phyloP scores from a whole-genome alignment of 2,329 filamentous ascomycete genomes.

The Colletotrichum siamense region DNA sequence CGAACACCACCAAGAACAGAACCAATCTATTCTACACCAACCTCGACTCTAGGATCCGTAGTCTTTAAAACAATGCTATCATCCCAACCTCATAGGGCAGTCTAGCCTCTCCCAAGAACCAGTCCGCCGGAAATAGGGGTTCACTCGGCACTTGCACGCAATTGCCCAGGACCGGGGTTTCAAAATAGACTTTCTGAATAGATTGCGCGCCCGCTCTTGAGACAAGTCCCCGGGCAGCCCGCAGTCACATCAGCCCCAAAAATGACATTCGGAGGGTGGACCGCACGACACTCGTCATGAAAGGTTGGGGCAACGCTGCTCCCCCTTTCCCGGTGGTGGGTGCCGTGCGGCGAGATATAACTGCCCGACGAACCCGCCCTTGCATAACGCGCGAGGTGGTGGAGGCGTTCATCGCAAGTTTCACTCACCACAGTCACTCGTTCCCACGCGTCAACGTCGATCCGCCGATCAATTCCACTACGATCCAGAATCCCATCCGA shows the following conservation, averaged over 20 bases:
- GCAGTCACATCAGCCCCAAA: background rate
- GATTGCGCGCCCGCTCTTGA: background rate
- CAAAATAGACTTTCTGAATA: background rate
- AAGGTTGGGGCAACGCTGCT: background rate
- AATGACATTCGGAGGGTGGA: background rate
- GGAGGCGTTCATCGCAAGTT: background rate
- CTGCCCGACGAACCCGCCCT: background rate
- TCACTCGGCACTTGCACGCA: background rate
- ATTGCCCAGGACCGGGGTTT: background rate
- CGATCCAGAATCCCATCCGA: background rate
- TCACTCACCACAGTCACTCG: conserved; percentile 5
- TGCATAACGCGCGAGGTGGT: background rate
- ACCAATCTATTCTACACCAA: background rate
- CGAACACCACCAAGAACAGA: background rate
- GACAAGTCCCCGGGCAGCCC: background rate
- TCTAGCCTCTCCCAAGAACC: background rate
- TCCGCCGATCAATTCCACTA: background rate
- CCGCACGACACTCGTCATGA: background rate
- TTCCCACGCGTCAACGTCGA: background rate
- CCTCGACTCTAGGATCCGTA: background rate
- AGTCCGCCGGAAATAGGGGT: background rate
- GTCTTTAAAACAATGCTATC: background rate
- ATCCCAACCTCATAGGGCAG: background rate
- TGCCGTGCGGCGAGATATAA: background rate
- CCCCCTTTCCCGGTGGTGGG: background rate